Base-by-base conservation (phyloP, 805 yeast species). In the Zygosaccharomyces siamensis region DNA sequence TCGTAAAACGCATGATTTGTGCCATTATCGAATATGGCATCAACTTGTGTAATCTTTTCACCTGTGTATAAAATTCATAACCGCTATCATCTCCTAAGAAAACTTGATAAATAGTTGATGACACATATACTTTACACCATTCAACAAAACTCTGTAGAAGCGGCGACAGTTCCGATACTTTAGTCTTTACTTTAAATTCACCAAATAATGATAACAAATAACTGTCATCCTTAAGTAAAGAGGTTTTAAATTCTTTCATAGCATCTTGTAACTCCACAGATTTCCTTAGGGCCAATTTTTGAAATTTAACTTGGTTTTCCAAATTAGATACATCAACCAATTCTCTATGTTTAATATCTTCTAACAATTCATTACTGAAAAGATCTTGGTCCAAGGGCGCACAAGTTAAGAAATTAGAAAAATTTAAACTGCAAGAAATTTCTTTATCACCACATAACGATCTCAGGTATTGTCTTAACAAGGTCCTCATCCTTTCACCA, bases 71-170 rank as follows among this genome's bases (percentile, higher is more conserved):
- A 57, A 86, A 72, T 57, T 88, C 96, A 51, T 81, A 79, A 1
- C 96, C 82, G 52, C 80, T 80, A 63, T 92, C 98, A 46, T 80
- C 83, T 1, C 92, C 93, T 21, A 92, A 71, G 57, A 89, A 84
- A 33, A 85, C 57, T 54, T 87, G 89, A 66, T 87, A 90, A 2
- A 92, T 69, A 0, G 96, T 84, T 0, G 96, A 86, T 0, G 97
- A 88, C 7, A 88, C 67, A 62, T 89, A 92, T 8, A 92, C 78
- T 52, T 89, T 81, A 51, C 84, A 78, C 88, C 96, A 84, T 56
- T 86, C 89, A 37, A 88, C 73, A 54, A 90, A 83, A 42, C 86
- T 77, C 53, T 75, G 73, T 39, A 89, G 71, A 33, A 86, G 73
- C 1, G 86, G 84, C 5, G 92, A 79, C 43, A 89, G 70, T 7